Evolutionary conservation across 2,329 filamentous ascomycete genomes (phyloP).

Genomic region (Trichoderma endophyticum): DNA sequence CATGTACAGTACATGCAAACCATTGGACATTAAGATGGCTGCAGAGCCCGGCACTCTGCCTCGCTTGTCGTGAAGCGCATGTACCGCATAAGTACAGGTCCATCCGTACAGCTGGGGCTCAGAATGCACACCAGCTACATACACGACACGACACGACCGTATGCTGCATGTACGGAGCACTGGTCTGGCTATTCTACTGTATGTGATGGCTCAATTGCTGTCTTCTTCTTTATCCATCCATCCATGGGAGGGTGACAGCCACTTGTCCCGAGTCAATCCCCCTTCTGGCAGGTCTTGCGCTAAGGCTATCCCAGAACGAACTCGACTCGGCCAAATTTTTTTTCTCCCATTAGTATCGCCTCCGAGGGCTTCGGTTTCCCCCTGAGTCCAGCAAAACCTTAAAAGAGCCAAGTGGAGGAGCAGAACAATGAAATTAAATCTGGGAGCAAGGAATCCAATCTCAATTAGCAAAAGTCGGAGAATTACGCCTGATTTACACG

Average conservation of each 20-base stretch:
- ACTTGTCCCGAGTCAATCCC: conserved; percentile 5
- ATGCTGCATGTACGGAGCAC: background rate
- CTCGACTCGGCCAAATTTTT: conserved; percentile 10
- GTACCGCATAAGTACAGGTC: background rate
- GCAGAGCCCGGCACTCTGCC: background rate
- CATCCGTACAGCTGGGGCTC: background rate
- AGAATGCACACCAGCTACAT: background rate
- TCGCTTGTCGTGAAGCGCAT: background rate
- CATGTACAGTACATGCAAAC: background rate
- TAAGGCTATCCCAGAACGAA: background rate
- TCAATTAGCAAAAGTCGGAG: background rate
- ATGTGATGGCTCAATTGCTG: background rate
- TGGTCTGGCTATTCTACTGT: background rate
- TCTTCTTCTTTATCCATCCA: background rate
- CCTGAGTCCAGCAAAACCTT: conserved; percentile 11
- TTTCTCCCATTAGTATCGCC: background rate
- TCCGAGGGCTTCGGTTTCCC: background rate
- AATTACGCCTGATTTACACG: background rate
- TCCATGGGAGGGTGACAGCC: background rate
- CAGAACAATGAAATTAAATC: background rate
- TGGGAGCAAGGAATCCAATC: background rate
- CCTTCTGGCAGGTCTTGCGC: conserved; percentile 6
- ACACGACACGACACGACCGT: background rate
- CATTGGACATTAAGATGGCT: background rate
- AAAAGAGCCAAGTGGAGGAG: background rate